Percentiles rank a stretch among this genome's conserved stretches.
phyloP scores from a whole-genome alignment of 768 basidiomycete genomes.

The Mycena floridula region DNA sequence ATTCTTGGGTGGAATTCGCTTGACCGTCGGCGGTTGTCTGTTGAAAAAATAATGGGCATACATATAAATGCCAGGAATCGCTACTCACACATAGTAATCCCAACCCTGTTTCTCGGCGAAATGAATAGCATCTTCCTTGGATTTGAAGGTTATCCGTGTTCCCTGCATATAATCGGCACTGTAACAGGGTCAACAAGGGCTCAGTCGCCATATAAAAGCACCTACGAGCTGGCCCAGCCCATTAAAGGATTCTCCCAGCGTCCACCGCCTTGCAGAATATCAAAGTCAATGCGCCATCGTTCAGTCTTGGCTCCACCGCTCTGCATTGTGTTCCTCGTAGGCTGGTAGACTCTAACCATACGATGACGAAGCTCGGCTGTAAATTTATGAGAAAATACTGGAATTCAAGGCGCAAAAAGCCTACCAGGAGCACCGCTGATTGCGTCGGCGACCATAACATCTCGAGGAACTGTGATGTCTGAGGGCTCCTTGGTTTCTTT shows the following conservation, averaged over 20 bases:
- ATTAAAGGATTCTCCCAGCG: slow-evolving; percentile 98
- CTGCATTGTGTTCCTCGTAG: slow-evolving; percentile 92
- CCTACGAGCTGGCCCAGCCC: slow-evolving; percentile 94
- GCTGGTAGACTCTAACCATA: slow-evolving; percentile 86
- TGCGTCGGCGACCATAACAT: slow-evolving; percentile 71
- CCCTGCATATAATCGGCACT: slow-evolving; percentile 98
- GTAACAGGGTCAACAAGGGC: slow-evolving; percentile 2
- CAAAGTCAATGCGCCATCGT: slow-evolving; percentile 94
- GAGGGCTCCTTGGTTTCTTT: slow-evolving; percentile 24
- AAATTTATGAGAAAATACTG: slow-evolving; percentile 4
- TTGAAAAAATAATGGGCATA: slow-evolving; percentile 10
- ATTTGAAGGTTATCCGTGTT: slow-evolving; percentile 74
- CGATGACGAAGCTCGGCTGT: slow-evolving; percentile 82
- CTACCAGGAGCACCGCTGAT: slow-evolving; percentile 84
- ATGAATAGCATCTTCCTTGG: slow-evolving; percentile 86
- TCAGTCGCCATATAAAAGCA: slow-evolving; percentile 11
- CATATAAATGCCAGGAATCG: slow-evolving; percentile 7
- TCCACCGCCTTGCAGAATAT: slow-evolving; percentile 80
- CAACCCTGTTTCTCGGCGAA: slow-evolving; percentile 99
- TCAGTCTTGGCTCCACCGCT: slow-evolving; percentile 81
- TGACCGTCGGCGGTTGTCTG: slow-evolving; percentile 54
- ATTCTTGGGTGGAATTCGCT: slow-evolving; percentile 78
- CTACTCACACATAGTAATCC: slow-evolving; percentile 84
- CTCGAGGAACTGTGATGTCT: slow-evolving; percentile 43
- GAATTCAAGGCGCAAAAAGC: slow-evolving; percentile 13